These are phyloP conservation scores for Austroboletus rostrupii DNA, from an alignment of 1,284 basidiomycete species.

Conservation along the genomic window DNA sequence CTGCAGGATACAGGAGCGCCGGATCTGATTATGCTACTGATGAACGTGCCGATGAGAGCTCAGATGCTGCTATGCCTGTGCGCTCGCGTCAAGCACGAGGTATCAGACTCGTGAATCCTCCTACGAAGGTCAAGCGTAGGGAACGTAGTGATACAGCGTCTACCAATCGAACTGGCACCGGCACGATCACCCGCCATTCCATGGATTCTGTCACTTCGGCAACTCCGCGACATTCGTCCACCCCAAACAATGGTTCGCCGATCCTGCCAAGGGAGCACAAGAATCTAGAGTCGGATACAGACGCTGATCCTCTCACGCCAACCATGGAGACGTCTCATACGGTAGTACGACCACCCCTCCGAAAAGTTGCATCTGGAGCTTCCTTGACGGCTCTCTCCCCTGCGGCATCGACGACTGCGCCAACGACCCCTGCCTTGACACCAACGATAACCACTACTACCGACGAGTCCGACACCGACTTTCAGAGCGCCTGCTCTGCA, in stretches of 20 bases:
- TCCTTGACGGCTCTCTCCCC: constrained; percentile 35
- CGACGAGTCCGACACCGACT: constrained; percentile 80
- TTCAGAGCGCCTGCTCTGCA: constrained; percentile 76
- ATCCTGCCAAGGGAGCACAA: constrained; percentile 29
- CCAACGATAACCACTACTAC: constrained; percentile 45
- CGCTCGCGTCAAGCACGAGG: constrained; percentile 25
- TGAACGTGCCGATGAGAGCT: constrained; percentile 33
- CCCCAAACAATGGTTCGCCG: constrained; percentile 27
- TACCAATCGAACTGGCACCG: constrained; percentile 29
- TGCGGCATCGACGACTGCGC: constrained; percentile 25
- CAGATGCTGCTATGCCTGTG: constrained; percentile 27
- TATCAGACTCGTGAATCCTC: constrained; percentile 30
- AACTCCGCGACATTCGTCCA: constrained; percentile 31
- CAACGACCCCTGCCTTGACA: constrained; percentile 40
- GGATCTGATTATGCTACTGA: constrained; percentile 30
- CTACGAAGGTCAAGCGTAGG: constrained; percentile 29
- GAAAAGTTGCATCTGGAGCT: constrained; percentile 35
- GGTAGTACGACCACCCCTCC: constrained; percentile 19
- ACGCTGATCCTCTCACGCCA: constrained; percentile 25
- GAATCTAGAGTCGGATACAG: constrained; percentile 27
- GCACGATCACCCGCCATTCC: constrained; percentile 24
- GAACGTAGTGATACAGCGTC: constrained; percentile 34
- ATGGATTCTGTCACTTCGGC: constrained; percentile 21
- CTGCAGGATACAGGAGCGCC: constrained; percentile 20
- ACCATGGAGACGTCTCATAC: constrained; percentile 19